Evolutionary conservation across 2,329 filamentous ascomycete genomes (phyloP), one percentile per base, ranked within the genome.

Genomic region (Monosporascus sp.): DNA sequence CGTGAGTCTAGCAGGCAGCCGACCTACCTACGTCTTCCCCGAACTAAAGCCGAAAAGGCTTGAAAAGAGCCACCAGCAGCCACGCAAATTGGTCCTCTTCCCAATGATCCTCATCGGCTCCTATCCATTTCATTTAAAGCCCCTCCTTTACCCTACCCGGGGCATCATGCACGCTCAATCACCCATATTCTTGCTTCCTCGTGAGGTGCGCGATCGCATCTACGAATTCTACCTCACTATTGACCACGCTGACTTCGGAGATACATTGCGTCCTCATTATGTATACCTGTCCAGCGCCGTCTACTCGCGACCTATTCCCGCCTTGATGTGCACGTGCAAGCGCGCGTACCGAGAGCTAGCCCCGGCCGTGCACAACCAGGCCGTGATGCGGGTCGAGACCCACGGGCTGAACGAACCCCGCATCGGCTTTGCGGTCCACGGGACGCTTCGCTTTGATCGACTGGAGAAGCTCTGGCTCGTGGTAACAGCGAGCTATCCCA

Each of bases 391-490:
- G 14, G 58, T 68, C 2, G 59, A 61, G 50, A 60, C 61, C 41
- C 59, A 53, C n/a, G 61, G 60, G 3, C 51, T 52, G 49, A 61
- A 58, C 14, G 57, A 57, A 14, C 55, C 64, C 2, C 58, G 56
- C 18, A 58, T 69, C n/a, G 63, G 67, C 7, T 64, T 69, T 37
- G 67, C 64, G 1, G 64, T 64, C 9, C 59, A 60, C 45, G 67
- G 67, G 1, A 60, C 48, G 7, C 59, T 69, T n/a, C 58, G 59
- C 11, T 60, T 64, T 22, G 59, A 60, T 7, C 59, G 65, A 9
- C 56, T 69, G 46, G 55, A 55, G 5, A 59, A 59, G 50, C 60
- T 69, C 7, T 60, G 55, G 44, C 51, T 69, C 0, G 48, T 68
- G 18, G 49, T 69, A 3, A 56, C 60, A 1, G 60, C 61, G 26